Percentiles rank a stretch among this genome's conserved stretches.
Conservation (phyloP, 306 rosid species). For the Lagenaria siceraria region DNA sequence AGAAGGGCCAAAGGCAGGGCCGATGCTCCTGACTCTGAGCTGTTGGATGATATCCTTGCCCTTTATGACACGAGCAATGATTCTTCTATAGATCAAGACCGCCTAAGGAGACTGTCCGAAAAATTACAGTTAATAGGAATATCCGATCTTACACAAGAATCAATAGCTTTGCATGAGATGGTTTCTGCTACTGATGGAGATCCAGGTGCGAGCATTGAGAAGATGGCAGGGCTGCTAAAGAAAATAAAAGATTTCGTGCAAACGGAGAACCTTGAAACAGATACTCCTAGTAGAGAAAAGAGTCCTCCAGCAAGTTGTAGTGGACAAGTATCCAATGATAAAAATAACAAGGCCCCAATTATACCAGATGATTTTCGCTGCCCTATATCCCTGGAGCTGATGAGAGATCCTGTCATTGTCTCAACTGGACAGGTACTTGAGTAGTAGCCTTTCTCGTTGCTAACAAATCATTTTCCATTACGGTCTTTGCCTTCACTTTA, state of each 20-base stretch:
- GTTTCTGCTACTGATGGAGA: slow-evolving; percentile 66
- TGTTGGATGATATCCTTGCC: slow-evolving; percentile 51
- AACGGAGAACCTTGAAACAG: slow-evolving; percentile 56
- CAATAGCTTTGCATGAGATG: slow-evolving; percentile 89
- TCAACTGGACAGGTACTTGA: slow-evolving; percentile 93
- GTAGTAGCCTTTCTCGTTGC: neutral
- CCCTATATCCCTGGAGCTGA: slow-evolving; percentile 90
- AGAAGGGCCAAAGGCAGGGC: slow-evolving; percentile 82
- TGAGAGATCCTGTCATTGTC: slow-evolving; percentile 95
- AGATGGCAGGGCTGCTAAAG: slow-evolving; percentile 71
- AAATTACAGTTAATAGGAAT: slow-evolving; percentile 71
- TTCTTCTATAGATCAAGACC: slow-evolving; percentile 37
- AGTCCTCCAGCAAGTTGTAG: slow-evolving; percentile 31
- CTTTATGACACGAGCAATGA: slow-evolving; percentile 45
- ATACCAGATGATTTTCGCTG: slow-evolving; percentile 92
- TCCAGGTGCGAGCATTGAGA: slow-evolving; percentile 80
- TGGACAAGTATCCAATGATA: slow-evolving; percentile 33
- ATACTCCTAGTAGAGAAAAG: slow-evolving; percentile 31
- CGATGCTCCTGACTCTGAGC: slow-evolving; percentile 58
- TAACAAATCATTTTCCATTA: neutral
- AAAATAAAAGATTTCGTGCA: slow-evolving; percentile 71
- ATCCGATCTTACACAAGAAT: slow-evolving; percentile 73
- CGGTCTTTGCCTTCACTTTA: neutral
- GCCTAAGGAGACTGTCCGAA: slow-evolving; percentile 54
- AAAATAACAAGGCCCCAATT: slow-evolving; percentile 34